A percentile compares a stretch with the other conserved stretches of the same genome.
These are phyloP conservation scores for Candida methanosorbosa DNA, from an alignment of 805 yeast genomes.

Conservation along the genomic window DNA sequence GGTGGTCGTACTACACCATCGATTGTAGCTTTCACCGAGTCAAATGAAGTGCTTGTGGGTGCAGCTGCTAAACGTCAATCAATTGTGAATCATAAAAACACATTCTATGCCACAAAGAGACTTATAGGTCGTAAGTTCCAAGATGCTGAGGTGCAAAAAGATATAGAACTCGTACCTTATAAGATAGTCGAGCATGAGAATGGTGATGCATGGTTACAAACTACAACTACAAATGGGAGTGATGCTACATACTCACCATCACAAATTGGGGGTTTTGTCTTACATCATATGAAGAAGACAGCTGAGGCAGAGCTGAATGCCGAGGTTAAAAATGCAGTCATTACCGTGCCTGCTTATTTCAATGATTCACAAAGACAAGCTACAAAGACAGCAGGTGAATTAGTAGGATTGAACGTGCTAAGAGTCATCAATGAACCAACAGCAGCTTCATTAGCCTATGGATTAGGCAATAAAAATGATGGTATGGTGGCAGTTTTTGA, in stretches of 20 bases:
- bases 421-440: constrained; percentile 86
- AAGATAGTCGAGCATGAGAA: constrained; percentile 81
- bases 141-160: constrained; percentile 87
- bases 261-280: constrained; percentile 87
- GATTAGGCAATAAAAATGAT: constrained; percentile 67
- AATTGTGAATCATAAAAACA: constrained; percentile 88
- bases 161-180: constrained; percentile 81
- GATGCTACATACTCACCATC: constrained; percentile 89
- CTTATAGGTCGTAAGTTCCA: constrained; percentile 88
- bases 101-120: constrained; percentile 91
- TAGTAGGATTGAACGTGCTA: constrained; percentile 82
- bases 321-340: constrained; percentile 79
- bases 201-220: constrained; percentile 94
- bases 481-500: constrained; percentile 84
- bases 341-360: constrained; percentile 84
- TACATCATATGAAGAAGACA: constrained; percentile 92
- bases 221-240: constrained; percentile 49
- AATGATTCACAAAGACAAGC: constrained; percentile 89
- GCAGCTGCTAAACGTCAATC: constrained; percentile 96
- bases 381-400: constrained; percentile 91
- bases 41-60: constrained; percentile 88
- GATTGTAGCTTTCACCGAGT: constrained; percentile 88
- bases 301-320: constrained; percentile 79
- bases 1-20: constrained; percentile 86
- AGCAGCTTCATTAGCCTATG: constrained; percentile 89